phyloP scores from a whole-genome alignment of 2,329 filamentous ascomycete genomes.

The Fragosphaeria purpurea region DNA sequence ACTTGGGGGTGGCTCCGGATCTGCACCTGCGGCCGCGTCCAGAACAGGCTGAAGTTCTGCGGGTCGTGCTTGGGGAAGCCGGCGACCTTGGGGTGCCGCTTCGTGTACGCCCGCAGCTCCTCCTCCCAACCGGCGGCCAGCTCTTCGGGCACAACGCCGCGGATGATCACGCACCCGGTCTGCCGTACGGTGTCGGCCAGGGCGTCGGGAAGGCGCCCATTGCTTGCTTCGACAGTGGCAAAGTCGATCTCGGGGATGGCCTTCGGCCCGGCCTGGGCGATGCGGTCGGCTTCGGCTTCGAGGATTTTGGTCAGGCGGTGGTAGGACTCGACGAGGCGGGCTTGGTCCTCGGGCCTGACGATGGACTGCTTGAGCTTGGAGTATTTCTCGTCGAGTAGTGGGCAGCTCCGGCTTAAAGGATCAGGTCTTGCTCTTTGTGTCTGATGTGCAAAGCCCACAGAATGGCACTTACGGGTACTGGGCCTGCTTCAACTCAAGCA shows the following conservation, averaged over 20 bases:
- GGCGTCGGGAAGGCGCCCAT: conserved; percentile 8
- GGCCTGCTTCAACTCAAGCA: too few relatives aligned
- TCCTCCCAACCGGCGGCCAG: conserved; percentile 15
- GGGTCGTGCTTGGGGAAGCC: conserved; percentile 9
- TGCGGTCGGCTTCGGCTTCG: conserved; percentile 8
- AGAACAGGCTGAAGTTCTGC: conserved; percentile 5
- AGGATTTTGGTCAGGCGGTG: conserved; percentile 9
- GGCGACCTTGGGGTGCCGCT: conserved; percentile 12
- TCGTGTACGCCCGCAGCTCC: conserved; percentile 13
- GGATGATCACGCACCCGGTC: conserved; percentile 15
- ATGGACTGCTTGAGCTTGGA: conserved; percentile 13
- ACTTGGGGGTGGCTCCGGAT: conserved; percentile 10
- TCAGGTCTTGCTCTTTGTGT: neutral
- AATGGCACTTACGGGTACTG: too few relatives aligned
- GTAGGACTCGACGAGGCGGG: conserved; percentile 12
- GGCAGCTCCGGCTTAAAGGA: conserved; percentile 6
- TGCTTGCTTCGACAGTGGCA: conserved; percentile 7
- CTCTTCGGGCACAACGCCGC: conserved; percentile 15
- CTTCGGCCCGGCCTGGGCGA: neutral
- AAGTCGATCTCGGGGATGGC: conserved; percentile 13
- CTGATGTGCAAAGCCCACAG: too few relatives aligned
- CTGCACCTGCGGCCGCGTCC: conserved; percentile 5
- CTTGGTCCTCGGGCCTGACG: conserved; percentile 10
- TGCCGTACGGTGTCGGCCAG: neutral
- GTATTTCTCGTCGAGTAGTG: conserved; percentile 13